A percentile compares a stretch with the other conserved stretches of the same genome.
phyloP scores from a whole-genome alignment of 306 rosid genomes.

The Dalbergia cochinchinensis region DNA sequence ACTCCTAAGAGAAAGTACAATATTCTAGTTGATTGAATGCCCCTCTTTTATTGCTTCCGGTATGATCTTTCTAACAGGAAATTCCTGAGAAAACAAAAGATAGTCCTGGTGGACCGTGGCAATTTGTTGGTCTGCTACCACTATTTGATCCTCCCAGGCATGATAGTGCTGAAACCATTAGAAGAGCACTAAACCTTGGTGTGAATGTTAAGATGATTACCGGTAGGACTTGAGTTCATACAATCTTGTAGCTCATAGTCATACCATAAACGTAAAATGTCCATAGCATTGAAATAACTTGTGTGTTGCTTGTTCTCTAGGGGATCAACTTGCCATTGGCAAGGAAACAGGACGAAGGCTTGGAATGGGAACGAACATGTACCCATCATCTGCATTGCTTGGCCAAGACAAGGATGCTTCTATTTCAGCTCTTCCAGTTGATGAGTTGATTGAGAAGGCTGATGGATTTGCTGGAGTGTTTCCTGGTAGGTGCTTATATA shows the following conservation, averaged over 20 bases:
- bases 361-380: slow-evolving; percentile 99
- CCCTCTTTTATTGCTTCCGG: slow-evolving; percentile 38
- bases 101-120: slow-evolving; percentile 86
- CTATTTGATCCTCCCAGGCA: slow-evolving; percentile 97
- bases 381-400: slow-evolving; percentile 94
- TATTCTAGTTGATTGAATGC: slow-evolving; percentile 1
- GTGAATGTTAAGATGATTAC: slow-evolving; percentile 99
- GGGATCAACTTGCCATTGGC: slow-evolving; percentile 96
- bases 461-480: slow-evolving; percentile 99
- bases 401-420: slow-evolving; percentile 84
- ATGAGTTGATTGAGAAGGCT: slow-evolving; percentile 93
- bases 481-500: slow-evolving; percentile 67
- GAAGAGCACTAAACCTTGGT: slow-evolving; percentile 91
- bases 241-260: slow-evolving; percentile 24
- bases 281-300: slow-evolving; percentile 10
- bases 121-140: slow-evolving; percentile 88
- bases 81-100: slow-evolving; percentile 87
- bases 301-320: slow-evolving; percentile 49
- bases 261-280: slow-evolving; percentile 4
- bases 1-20: neutral
- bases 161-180: slow-evolving; percentile 96
- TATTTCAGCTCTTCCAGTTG: slow-evolving; percentile 80
- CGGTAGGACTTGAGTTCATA: slow-evolving; percentile 54
- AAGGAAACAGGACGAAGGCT: slow-evolving; percentile 98
- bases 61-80: slow-evolving; percentile 58